Percentiles rank a stretch among this genome's conserved stretches.
These are phyloP conservation scores for Penicillium sp. DNA, from an alignment of 2,329 filamentous ascomycete genomes.

Conservation along the genomic window DNA sequence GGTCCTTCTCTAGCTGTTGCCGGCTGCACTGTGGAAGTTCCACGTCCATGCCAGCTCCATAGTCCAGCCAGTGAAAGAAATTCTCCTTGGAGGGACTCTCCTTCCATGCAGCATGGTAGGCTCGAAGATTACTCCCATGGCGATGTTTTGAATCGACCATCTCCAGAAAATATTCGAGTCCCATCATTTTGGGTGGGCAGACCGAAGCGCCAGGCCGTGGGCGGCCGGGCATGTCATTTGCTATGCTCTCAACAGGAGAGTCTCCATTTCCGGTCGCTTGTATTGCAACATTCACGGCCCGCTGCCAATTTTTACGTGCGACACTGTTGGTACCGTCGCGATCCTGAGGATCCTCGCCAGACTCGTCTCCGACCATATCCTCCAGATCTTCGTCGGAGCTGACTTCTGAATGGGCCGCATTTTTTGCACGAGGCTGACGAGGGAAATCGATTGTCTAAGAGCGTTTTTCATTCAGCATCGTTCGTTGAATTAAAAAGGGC, in stretches of 20 bases:
- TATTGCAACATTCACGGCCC: conserved; percentile 62
- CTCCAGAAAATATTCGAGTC: conserved; percentile 75
- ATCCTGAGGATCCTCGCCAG: conserved; percentile 32
- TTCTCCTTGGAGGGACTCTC: conserved; percentile 70
- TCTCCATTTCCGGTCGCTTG: conserved; percentile 64
- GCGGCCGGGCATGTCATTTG: conserved; percentile 23
- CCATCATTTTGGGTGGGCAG: conserved; percentile 70
- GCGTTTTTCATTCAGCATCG: neutral
- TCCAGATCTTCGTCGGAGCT: neutral
- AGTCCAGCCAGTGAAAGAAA: conserved; percentile 91
- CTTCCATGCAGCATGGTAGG: conserved; percentile 83
- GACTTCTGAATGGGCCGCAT: too few species aligned
- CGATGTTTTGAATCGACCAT: conserved; percentile 85
- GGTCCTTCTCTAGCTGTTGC: conserved; percentile 67
- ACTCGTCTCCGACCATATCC: conserved; percentile 30
- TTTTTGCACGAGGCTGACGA: neutral
- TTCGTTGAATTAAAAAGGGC: too few species aligned
- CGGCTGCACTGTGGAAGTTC: conserved; percentile 68
- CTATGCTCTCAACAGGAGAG: neutral
- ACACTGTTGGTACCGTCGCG: conserved; percentile 30
- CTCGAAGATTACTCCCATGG: conserved; percentile 74
- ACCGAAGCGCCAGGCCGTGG: conserved; percentile 43
- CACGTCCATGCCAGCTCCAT: conserved; percentile 65
- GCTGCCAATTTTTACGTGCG: conserved; percentile 69
- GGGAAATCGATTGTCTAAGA: neutral